Evolutionary conservation across 768 basidiomycete genomes (phyloP).

Genomic region (Boletus rex-veris): DNA sequence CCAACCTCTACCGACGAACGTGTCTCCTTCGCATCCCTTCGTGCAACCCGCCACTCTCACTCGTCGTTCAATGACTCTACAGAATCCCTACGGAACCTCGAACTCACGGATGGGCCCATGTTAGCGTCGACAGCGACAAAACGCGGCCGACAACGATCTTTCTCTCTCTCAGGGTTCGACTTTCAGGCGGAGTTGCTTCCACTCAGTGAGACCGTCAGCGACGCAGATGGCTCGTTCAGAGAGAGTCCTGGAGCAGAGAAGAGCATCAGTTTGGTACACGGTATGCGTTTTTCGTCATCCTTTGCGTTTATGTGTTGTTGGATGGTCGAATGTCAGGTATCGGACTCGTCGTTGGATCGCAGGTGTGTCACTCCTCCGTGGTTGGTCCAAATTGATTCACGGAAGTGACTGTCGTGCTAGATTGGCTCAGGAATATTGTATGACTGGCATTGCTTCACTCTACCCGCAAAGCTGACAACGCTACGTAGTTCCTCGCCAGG

Average conservation of each 20-base stretch:
- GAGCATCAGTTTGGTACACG: constrained; percentile 72
- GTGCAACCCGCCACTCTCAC: not conserved
- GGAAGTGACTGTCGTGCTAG: constrained; percentile 33
- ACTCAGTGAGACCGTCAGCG: constrained; percentile 71
- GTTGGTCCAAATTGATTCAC: not conserved
- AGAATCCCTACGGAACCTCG: constrained; percentile 74
- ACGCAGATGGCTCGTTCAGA: constrained; percentile 50
- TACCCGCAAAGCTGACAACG: not conserved
- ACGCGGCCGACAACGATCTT: constrained; percentile 46
- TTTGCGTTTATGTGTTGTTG: constrained; percentile 1
- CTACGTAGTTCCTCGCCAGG: constrained; percentile 80
- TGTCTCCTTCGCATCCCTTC: constrained; percentile 4
- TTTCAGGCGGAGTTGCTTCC: constrained; percentile 78
- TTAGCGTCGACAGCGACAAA: constrained; percentile 11
- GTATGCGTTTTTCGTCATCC: constrained; percentile 37
- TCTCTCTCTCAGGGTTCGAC: constrained; percentile 74
- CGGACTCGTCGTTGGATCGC: constrained; percentile 77
- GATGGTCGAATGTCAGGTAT: constrained; percentile 50
- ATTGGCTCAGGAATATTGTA: constrained; percentile 95
- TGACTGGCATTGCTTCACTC: constrained; percentile 29
- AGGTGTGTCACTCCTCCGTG: constrained; percentile 41
- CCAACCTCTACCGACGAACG: constrained; percentile 13
- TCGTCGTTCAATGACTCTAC: constrained; percentile 48
- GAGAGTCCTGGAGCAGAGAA: constrained; percentile 64
- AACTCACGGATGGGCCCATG: constrained; percentile 65